Evolutionary conservation across 306 rosid genomes (phyloP).

Genomic region (Trifolium fragiferum): DNA sequence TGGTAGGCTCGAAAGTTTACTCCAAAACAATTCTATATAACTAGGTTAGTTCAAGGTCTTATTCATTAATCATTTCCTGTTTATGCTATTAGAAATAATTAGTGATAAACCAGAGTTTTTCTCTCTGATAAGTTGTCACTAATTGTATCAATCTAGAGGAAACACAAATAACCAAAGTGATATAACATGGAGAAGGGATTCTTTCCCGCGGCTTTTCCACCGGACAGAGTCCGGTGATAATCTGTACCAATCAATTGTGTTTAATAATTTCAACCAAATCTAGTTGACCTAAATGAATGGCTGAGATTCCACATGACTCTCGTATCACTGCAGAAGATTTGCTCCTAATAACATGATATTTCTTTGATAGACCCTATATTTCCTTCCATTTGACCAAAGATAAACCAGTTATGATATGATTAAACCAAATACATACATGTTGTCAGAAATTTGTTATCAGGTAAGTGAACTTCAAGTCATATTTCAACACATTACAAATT

Average conservation of each 20-base stretch:
- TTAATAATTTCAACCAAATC: too few species aligned
- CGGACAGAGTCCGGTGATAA: too few species aligned
- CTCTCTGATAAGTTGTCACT: conserved; percentile 5
- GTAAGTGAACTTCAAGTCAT: conserved; percentile 26
- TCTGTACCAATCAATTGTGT: too few species aligned
- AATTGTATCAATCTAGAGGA: conserved; percentile 19
- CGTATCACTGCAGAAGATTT: too few species aligned
- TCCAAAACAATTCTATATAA: too few species aligned
- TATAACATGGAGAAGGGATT: too few species aligned
- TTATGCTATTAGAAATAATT: neutral
- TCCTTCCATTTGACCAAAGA: conserved; percentile 41
- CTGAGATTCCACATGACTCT: too few species aligned
- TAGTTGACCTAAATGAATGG: too few species aligned
- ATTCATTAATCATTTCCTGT: neutral
- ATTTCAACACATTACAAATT: conserved; percentile 18
- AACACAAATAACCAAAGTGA: conserved; percentile 10
- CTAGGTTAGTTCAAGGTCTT: neutral
- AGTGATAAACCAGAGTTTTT: neutral
- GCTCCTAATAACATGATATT: neutral
- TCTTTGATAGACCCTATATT: conserved; percentile 45
- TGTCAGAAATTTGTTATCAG: conserved; percentile 42
- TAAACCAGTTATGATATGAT: conserved; percentile 18
- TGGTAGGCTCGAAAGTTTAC: too few species aligned
- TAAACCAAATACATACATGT: conserved; percentile 21
- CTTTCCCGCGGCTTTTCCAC: too few species aligned